Base-by-base conservation (phyloP, 768 basidiomycete species). In the Xerocomellus dryophilus region DNA sequence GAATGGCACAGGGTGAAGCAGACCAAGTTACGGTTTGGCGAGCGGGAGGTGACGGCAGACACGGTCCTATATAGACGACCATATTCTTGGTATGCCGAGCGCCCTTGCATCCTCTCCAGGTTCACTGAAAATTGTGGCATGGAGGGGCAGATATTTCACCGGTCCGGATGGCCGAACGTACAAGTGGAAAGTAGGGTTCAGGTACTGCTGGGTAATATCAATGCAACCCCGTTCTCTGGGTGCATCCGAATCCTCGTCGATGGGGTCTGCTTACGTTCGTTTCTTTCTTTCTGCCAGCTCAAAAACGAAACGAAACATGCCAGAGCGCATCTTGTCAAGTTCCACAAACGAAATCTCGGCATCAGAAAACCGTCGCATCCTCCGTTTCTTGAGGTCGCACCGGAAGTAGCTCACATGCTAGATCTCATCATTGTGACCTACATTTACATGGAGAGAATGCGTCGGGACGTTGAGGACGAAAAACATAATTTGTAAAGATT, bases 391-490 rank as follows among this genome's bases (percentile, higher is more conserved):
- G 73, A 73, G 20, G 58, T 74, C 7, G 51, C 54, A 38, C 46
- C 58, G 1, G 58, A 53, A 11, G 67, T 65, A 7, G 60, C 60
- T 17, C 64, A 66, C 12, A 69, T 72, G 47, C 11, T 69, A 11
- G 71, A 72, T 47, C 44, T 67, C 21, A 68, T 73, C 36, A n/a
- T 72, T 17, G 39, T 71, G 43, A 73, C 72, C 2, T 71, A 72
- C 27, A 60, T 67, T 17, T 73, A 67, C 41, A 53, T 68, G 40
- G 65, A 70, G 38, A 66, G 63, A 15, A n/a, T 69, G 27, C 63
- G 69, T 32, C 63, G 56, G 42, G 65, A 66, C 39, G 48, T 56
- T 17, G 65, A 68, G 44, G 45, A 56, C 47, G 52, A 60, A 21
- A 57, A 46, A 38, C 10, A 18, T 7, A 58, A 57, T 34, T 27